A percentile compares a stretch with the other conserved stretches of the same genome.
These are phyloP conservation scores for Eucalyptus cladocalyx DNA, from an alignment of 345 rosid genomes.

Conservation along the genomic window DNA sequence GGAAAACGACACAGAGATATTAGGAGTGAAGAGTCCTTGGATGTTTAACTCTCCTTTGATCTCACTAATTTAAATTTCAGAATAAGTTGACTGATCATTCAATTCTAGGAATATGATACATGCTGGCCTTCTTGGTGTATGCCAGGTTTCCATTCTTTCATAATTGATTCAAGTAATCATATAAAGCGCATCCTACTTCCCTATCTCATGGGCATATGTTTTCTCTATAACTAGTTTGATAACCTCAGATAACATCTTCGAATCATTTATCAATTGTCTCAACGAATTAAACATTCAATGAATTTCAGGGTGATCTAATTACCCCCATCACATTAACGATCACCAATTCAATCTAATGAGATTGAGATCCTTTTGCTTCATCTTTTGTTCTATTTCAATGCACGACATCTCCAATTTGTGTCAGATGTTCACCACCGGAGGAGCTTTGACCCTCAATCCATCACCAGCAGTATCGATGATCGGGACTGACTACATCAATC, in stretches of 20 bases:
- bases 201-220: neutral
- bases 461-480: neutral
- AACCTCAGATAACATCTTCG: neutral
- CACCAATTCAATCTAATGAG: neutral
- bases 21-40: neutral
- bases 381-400: neutral
- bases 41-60: neutral
- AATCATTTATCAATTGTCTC: neutral
- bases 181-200: neutral
- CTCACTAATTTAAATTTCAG: neutral
- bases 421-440: neutral
- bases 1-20: neutral
- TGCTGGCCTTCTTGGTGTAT: neutral
- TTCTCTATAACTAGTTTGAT: neutral
- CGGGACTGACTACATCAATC: neutral
- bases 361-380: neutral
- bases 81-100: neutral
- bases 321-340: neutral
- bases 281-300: neutral
- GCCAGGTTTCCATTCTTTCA: neutral
- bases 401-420: neutral
- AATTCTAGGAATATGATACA: neutral
- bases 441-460: neutral
- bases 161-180: neutral
- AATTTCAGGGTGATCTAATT: neutral